These are phyloP conservation scores for Citrus hindsii DNA, from an alignment of 345 rosid species.

Conservation along the genomic window DNA sequence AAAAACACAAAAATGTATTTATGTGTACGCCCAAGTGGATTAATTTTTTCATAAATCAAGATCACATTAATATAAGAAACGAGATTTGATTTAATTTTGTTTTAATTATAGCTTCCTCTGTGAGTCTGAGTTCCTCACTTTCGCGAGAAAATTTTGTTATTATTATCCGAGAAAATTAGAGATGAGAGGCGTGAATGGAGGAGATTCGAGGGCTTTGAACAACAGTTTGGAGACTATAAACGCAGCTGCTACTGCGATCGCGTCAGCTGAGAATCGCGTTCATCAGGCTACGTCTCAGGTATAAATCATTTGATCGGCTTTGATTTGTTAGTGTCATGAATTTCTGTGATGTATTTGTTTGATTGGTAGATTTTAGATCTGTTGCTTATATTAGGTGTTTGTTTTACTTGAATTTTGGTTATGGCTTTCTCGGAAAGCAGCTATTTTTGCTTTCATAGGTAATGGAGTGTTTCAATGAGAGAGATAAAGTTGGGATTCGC, in stretches of 20 bases:
- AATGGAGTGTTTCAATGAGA: background rate
- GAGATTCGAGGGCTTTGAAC: conserved; percentile 34
- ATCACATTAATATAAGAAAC: background rate
- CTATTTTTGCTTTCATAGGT: background rate
- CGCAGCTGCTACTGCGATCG: conserved; percentile 92
- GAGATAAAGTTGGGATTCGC: background rate
- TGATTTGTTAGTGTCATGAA: background rate
- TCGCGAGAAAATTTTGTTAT: conserved; percentile 9
- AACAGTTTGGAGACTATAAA: conserved; percentile 59
- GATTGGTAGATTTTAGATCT: conserved; percentile 19
- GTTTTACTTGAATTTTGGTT: background rate
- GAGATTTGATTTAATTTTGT: background rate
- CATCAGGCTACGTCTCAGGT: conserved; percentile 60
- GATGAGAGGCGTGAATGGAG: conserved; percentile 47
- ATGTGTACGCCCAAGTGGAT: background rate
- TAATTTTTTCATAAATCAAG: background rate
- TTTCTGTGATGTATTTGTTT: background rate
- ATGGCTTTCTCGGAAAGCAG: background rate
- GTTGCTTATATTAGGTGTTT: background rate
- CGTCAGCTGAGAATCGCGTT: conserved; percentile 69
- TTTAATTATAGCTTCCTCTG: background rate
- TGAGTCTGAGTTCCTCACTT: background rate
- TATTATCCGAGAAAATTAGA: background rate
- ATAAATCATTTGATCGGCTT: background rate
- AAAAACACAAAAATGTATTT: background rate